These are phyloP conservation scores for Trichoderma simmonsii DNA, from an alignment of 2,329 filamentous ascomycete species.

Conservation along the genomic window DNA sequence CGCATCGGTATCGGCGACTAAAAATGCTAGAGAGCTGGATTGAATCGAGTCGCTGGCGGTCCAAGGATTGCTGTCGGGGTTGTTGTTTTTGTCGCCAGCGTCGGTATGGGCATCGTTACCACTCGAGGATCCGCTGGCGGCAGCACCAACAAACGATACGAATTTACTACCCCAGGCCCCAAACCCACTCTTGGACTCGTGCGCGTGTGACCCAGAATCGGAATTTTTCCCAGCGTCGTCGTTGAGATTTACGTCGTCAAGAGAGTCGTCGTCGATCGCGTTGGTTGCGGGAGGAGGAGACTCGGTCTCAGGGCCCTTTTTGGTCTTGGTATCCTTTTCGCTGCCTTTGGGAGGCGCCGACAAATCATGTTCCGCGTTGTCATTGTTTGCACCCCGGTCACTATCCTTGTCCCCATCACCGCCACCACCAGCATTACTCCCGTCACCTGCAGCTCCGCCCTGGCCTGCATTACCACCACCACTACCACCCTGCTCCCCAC, in stretches of 20 bases:
- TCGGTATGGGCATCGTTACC: slow-evolving; percentile 35
- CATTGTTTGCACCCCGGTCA: slow-evolving; percentile 27
- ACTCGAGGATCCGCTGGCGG: slow-evolving; percentile 24
- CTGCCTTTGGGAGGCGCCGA: slow-evolving; percentile 31
- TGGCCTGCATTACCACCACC: slow-evolving; percentile 17
- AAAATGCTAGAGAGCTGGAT: slow-evolving; percentile 43
- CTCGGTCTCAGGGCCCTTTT: slow-evolving; percentile 29
- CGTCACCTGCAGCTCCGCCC: slow-evolving; percentile 22
- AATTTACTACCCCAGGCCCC: slow-evolving; percentile 61
- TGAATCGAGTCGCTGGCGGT: slow-evolving; percentile 48
- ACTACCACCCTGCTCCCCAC: slow-evolving; percentile 20
- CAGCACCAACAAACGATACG: slow-evolving; percentile 39
- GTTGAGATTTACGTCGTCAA: slow-evolving; percentile 65
- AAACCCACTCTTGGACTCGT: slow-evolving; percentile 45
- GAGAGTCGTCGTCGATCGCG: slow-evolving; percentile 46
- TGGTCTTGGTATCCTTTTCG: slow-evolving; percentile 37
- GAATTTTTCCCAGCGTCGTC: slow-evolving; percentile 57
- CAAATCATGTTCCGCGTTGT: slow-evolving; percentile 30
- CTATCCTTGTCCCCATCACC: slow-evolving; percentile 37
- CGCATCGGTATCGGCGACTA: slow-evolving; percentile 48
- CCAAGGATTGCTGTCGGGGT: slow-evolving; percentile 50
- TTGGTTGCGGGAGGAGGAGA: slow-evolving; percentile 23
- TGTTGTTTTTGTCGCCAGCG: slow-evolving; percentile 40
- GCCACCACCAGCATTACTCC: slow-evolving; percentile 21
- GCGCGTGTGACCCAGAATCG: slow-evolving; percentile 52